Evolutionary conservation across 2,329 filamentous ascomycete species (phyloP), one percentile per base, ranked within the genome.

Genomic region (Bisporella sp.): DNA sequence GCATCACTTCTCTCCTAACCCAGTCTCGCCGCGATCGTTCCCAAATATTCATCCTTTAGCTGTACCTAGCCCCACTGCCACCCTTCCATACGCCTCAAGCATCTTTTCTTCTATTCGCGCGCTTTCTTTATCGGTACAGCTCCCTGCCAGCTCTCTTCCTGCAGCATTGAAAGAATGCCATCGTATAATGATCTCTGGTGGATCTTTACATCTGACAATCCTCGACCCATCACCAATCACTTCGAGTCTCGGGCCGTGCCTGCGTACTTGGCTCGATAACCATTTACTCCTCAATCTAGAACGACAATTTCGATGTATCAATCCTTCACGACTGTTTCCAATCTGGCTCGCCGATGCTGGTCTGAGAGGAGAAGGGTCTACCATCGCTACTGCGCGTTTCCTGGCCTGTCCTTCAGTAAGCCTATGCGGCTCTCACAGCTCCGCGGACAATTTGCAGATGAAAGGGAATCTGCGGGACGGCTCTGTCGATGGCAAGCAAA

Each of bases 221-320:
- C 77, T 87, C 55, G 81, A 87, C 51, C 80, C 84, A 0, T 68
- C 77, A 6, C 84, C 84, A 0, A 69, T 76, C 1, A 67, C 75
- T 4, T 66, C 71, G 1, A 81, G 76, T 0, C 69, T 80, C 29
- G 84, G 84, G 0, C 79, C 78, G 0, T 67, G 69, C 1, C 67
- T 87, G 60, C 71, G 76, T 35, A 64, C 69, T 1, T 87, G 84
- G 84, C 68, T 87, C 2, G 78, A 84, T 41, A 71, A 77, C 4
- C 71, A 84, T 47, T 69, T 87, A 0, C 63, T 84, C 2, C 63
- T 77, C 5, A 82, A 82, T 50, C 66, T 87, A 0, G 78, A 82
- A 59, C 71, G 71, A 28, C 69, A 75, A 12, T 82, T 79, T 50
- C 74, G 78, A 6, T 85, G 81, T 57, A 74, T 73, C 5, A 79